Evolutionary conservation across 768 basidiomycete species (phyloP), one percentile per base, ranked within the genome.

Genomic region (Leccinellum albellum): DNA sequence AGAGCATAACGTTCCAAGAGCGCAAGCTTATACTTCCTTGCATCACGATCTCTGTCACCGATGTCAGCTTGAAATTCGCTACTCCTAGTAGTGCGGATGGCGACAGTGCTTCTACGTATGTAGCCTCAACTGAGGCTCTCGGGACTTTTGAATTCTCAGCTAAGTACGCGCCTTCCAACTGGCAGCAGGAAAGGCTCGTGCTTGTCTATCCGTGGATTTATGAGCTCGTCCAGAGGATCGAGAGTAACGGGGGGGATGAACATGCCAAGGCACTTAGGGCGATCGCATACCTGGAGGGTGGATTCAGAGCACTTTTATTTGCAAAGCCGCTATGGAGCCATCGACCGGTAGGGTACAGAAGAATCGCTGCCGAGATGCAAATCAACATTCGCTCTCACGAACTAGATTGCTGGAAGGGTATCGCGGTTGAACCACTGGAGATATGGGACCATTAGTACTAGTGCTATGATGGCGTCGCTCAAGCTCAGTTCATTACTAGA

Each of bases 291-390:
- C 33, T 62, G 15, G 59, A 57, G n/a, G 55, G 45, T 10, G 55
- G 55, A 10, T 61, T 61, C 46, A 48, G 26, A 20, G 53, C 56
- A 7, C 44, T 62, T 3, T 24, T 54, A 32, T 57, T 62, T 6
- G 49, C 28, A 23, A 50, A 61, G 20, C 55, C 61, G 3, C 2
- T n/a, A n/a, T 50, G 61, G 6, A 53, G 50, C 3, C 10, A 15
- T 28, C 50, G 29, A 4, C 26, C 28, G n/a, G 23, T 47, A 0
- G 24, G 46, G 46, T 42, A 62, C 71, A 73, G 64, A 20, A 64
- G 60, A 46, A 29, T 61, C 21, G 57, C 53, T 35, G n/a, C 59
- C 9, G 56, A 46, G 13, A 14, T 3, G 14, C 51, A 53, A 17
- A 58, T 58, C 29, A 1, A 12, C 2, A 42, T 60, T 49, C 29